A percentile compares a stretch with the other conserved stretches of the same genome.
These are phyloP conservation scores for Isatis tinctoria DNA, from an alignment of 345 rosid species.

Conservation along the genomic window DNA sequence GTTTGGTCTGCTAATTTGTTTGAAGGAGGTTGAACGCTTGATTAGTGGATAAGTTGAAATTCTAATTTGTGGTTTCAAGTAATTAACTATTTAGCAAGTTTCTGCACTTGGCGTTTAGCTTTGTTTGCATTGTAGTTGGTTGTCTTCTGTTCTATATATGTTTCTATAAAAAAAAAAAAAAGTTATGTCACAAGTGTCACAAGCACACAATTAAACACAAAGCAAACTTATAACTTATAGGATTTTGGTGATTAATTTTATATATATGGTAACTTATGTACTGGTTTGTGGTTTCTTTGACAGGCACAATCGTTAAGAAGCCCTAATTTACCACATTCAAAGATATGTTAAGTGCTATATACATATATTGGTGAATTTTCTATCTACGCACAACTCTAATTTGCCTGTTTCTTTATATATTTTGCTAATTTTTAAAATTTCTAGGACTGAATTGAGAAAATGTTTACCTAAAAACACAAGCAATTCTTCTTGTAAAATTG, in stretches of 20 bases:
- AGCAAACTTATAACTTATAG: background rate
- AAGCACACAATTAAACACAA: background rate
- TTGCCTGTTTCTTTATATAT: background rate
- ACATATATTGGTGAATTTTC: background rate
- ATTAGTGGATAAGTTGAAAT: background rate
- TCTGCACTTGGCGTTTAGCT: background rate
- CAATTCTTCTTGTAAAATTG: background rate
- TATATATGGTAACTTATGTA: background rate
- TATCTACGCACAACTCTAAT: background rate
- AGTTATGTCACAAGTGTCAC: background rate
- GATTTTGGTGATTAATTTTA: background rate
- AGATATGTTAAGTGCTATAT: background rate
- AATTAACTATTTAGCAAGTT: background rate
- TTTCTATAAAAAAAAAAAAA: background rate
- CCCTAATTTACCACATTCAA: background rate
- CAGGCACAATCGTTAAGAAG: background rate
- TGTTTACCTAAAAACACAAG: background rate
- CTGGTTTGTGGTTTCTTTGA: background rate
- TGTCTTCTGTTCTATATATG: background rate
- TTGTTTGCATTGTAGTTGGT: background rate
- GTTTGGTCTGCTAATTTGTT: conserved; percentile 4
- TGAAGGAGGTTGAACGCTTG: conserved; percentile 4
- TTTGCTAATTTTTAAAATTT: background rate
- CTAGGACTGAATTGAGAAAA: background rate
- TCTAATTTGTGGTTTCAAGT: background rate